Percentiles rank a stretch among this genome's conserved stretches.
phyloP scores from a whole-genome alignment of 495 filamentous ascomycete species.

The Rhypophila decipiens region DNA sequence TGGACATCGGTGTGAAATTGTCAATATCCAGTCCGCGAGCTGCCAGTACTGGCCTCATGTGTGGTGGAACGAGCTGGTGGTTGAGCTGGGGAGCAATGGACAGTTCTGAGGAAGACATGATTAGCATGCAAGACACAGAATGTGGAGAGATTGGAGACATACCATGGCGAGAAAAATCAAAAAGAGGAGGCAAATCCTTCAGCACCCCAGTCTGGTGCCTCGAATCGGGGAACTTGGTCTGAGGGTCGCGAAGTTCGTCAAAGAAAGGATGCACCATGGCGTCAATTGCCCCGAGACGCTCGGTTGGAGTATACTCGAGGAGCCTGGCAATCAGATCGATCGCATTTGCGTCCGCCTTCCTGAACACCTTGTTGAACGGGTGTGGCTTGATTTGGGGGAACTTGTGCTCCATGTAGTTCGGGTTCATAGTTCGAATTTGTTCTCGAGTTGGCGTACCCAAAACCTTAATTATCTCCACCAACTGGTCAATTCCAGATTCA shows the following conservation, averaged over 20 bases:
- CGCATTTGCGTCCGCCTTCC: constrained; percentile 83
- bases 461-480: constrained; percentile 99
- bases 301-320: constrained; percentile 94
- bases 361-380: constrained; percentile 98
- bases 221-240: constrained; percentile 85
- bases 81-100: constrained; percentile 89
- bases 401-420: constrained; percentile 99
- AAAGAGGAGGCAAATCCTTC: constrained; percentile 79
- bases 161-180: constrained; percentile 95
- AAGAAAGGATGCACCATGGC: constrained; percentile 99
- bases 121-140: not conserved
- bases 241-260: constrained; percentile 87
- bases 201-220: constrained; percentile 70
- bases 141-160: constrained; percentile 24
- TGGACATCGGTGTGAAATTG: constrained; percentile 82
- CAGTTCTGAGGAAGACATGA: constrained; percentile 57
- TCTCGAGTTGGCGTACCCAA: constrained; percentile 96
- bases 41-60: constrained; percentile 67
- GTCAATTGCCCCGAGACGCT: constrained; percentile 87
- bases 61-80: constrained; percentile 74
- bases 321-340: constrained; percentile 92
- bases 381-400: constrained; percentile 99
- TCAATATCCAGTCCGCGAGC: constrained; percentile 84
- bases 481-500: constrained; percentile 96
- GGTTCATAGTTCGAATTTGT: constrained; percentile 99